Conservation (phyloP, 805 yeast species). For the Yarrowia bubula region DNA sequence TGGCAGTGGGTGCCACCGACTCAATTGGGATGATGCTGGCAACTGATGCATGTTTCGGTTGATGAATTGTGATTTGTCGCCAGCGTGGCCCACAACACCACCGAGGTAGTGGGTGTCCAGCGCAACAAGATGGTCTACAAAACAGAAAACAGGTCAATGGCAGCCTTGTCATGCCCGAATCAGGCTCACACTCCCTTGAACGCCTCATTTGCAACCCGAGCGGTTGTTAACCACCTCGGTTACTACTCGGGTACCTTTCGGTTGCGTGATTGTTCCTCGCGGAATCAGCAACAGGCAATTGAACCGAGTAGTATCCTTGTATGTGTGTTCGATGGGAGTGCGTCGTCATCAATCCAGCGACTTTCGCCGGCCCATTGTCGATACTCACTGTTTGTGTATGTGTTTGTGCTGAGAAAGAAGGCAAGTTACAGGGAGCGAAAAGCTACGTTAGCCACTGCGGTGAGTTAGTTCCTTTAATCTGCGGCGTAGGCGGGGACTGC, state of each 20-base stretch:
- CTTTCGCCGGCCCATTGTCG: neutral
- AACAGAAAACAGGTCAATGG: too few species aligned
- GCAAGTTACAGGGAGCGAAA: constrained; percentile 17
- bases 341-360: neutral
- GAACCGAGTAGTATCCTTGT: neutral
- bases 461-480: constrained; percentile 13
- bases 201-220: too few species aligned
- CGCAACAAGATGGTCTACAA: too few species aligned
- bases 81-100: too few species aligned
- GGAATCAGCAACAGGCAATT: constrained; percentile 5
- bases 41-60: too few species aligned
- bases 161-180: too few species aligned
- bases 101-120: too few species aligned
- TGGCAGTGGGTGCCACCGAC: neutral
- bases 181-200: too few species aligned
- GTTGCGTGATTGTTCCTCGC: neutral
- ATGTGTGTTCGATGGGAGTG: neutral
- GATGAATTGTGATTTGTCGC: too few species aligned
- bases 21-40: neutral
- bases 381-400: constrained; percentile 26
- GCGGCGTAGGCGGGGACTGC: constrained; percentile 27
- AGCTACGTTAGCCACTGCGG: constrained; percentile 17
- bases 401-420: constrained; percentile 26
- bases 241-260: neutral
- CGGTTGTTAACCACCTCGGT: neutral